A percentile compares a stretch with the other conserved stretches of the same genome.
Conservation (phyloP, 208 protist genomes). For the Wallacemonas sp. region DNA sequence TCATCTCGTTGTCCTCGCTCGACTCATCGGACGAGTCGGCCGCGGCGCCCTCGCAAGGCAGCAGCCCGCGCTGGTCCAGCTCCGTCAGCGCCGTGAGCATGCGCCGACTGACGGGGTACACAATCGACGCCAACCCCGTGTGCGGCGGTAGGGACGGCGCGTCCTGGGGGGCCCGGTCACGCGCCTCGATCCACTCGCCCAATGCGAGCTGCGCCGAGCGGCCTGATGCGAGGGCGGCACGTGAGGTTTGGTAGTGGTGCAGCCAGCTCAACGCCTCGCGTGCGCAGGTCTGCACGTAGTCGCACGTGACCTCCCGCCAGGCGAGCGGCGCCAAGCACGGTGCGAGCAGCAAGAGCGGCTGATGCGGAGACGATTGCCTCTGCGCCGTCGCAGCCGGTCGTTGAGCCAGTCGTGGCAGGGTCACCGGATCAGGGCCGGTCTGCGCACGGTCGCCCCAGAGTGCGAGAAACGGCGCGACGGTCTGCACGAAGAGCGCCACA, state of each 20-base stretch:
- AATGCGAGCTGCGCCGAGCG: background rate
- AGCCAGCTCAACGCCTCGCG: background rate
- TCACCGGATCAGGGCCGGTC: background rate
- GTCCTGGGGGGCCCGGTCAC: background rate
- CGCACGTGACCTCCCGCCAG: constrained; percentile 13
- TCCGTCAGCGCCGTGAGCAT: constrained; percentile 31
- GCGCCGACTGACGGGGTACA: constrained; percentile 43
- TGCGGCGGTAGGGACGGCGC: background rate
- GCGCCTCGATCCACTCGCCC: too few relatives aligned
- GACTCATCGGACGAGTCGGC: background rate
- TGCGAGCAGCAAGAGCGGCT: background rate
- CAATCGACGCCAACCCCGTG: constrained; percentile 13
- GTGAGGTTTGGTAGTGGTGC: background rate
- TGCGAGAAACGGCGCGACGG: constrained; percentile 31
- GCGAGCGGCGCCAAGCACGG: constrained; percentile 6
- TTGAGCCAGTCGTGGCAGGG: background rate
- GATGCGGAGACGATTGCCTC: background rate
- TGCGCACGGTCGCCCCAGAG: constrained; percentile 17
- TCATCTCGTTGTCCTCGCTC: background rate
- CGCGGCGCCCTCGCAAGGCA: constrained; percentile 2
- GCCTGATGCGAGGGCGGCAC: background rate
- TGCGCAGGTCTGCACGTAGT: constrained; percentile 8
- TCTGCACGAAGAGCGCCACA: constrained; percentile 16
- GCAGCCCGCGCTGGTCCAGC: constrained; percentile 13
- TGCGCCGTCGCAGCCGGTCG: background rate